A percentile compares a stretch with the other conserved stretches of the same genome.
phyloP scores from a whole-genome alignment of 495 filamentous ascomycete genomes.

The Lophiotrema nucula region DNA sequence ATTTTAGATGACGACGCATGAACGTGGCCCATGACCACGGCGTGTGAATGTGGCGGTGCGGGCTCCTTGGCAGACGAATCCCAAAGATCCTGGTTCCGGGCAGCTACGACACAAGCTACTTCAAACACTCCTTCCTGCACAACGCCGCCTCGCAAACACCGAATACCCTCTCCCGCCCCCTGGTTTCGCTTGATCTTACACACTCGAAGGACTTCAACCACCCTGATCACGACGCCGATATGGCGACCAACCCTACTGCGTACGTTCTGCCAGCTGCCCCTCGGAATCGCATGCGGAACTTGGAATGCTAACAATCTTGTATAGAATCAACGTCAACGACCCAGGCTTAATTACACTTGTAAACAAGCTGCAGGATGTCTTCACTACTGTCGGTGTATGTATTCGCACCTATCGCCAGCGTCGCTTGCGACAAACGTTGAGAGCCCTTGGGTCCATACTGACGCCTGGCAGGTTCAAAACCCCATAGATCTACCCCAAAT shows the following conservation, averaged over 20 bases:
- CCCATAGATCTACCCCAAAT: slow-evolving; percentile 99
- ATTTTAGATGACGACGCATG: slow-evolving; percentile 23
- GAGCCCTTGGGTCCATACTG: slow-evolving; percentile 14
- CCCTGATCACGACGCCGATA: too few species aligned
- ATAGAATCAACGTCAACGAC: slow-evolving; percentile 77
- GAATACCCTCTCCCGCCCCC: too few species aligned
- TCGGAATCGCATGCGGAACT: not conserved
- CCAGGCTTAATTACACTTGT: slow-evolving; percentile 86
- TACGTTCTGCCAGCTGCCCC: slow-evolving; percentile 29
- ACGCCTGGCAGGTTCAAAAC: slow-evolving; percentile 71
- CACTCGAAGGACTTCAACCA: too few species aligned
- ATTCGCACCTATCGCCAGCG: not conserved
- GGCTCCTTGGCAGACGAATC: not conserved
- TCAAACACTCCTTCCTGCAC: too few species aligned
- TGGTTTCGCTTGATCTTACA: too few species aligned
- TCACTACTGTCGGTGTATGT: slow-evolving; percentile 94
- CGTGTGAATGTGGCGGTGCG: not conserved
- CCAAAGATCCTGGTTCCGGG: too few species aligned
- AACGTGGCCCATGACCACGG: slow-evolving; percentile 10
- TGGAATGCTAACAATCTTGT: slow-evolving; percentile 18
- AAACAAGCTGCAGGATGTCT: slow-evolving; percentile 99
- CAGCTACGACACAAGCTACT: too few species aligned
- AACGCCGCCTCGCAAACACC: too few species aligned
- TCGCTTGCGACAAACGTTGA: too few species aligned
- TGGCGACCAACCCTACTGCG: slow-evolving; percentile 45